phyloP scores from a whole-genome alignment of 2,329 filamentous ascomycete genomes.

The Aspergillus versicolor region DNA sequence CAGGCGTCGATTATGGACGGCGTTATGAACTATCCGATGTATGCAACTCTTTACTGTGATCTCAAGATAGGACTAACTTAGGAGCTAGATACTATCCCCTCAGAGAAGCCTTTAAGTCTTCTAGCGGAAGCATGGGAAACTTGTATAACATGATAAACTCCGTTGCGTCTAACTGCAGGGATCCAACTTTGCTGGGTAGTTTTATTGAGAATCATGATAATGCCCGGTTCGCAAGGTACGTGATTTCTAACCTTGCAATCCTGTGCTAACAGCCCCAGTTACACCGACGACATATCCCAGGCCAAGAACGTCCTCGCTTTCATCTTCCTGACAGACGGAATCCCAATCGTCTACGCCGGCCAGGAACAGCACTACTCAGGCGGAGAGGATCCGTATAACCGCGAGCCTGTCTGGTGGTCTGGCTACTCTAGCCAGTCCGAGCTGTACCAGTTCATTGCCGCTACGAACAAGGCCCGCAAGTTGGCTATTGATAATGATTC shows the following conservation, averaged over 20 bases:
- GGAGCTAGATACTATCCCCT: conserved; percentile 32
- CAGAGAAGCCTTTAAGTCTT: conserved; percentile 34
- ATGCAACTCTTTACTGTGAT: neutral
- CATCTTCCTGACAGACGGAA: conserved; percentile 59
- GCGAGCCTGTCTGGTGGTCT: conserved; percentile 60
- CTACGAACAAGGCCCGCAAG: conserved; percentile 53
- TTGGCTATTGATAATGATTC: conserved; percentile 39
- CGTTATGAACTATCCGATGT: conserved; percentile 49
- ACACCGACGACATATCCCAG: conserved; percentile 38
- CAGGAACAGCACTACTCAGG: conserved; percentile 63
- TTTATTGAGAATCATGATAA: conserved; percentile 65
- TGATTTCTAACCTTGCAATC: conserved; percentile 28
- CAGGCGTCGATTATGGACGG: conserved; percentile 45
- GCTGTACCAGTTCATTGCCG: conserved; percentile 51
- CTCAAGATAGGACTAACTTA: neutral
- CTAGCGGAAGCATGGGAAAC: conserved; percentile 34
- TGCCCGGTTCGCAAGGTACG: conserved; percentile 49
- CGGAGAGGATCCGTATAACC: conserved; percentile 49
- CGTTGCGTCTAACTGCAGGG: conserved; percentile 35
- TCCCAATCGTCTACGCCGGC: conserved; percentile 67
- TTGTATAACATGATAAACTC: conserved; percentile 36
- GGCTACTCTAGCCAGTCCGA: conserved; percentile 47
- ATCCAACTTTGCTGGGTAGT: conserved; percentile 51
- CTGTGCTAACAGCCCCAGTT: conserved; percentile 32
- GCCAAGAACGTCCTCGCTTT: conserved; percentile 64